A percentile compares a stretch with the other conserved stretches of the same genome.
phyloP scores from a whole-genome alignment of 1,284 basidiomycete genomes.

The Peniophora sp. region DNA sequence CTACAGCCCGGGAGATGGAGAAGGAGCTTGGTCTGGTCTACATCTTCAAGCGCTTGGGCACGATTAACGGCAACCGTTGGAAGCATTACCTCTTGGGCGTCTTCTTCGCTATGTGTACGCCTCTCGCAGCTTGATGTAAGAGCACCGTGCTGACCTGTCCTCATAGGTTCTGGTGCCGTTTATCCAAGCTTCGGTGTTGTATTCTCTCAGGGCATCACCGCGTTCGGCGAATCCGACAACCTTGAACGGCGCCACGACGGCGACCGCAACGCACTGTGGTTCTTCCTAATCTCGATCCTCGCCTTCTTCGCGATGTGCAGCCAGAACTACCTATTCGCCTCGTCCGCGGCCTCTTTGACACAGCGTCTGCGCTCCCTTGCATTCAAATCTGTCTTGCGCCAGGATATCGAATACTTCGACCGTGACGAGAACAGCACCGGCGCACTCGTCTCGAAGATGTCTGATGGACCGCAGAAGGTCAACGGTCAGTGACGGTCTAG shows the following conservation, averaged over 20 bases:
- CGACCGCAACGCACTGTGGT: constrained; percentile 69
- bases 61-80: constrained; percentile 55
- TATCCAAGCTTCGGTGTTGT: constrained; percentile 86
- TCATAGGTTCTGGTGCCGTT: constrained; percentile 59
- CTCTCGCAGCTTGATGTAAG: background rate
- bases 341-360: constrained; percentile 62
- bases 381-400: constrained; percentile 74
- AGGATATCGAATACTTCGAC: constrained; percentile 89
- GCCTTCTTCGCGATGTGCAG: constrained; percentile 52
- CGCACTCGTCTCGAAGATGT: constrained; percentile 71
- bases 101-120: constrained; percentile 45
- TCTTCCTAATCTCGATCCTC: constrained; percentile 78
- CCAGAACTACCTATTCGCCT: constrained; percentile 66
- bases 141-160: background rate
- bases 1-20: constrained; percentile 23
- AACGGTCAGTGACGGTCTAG: too few species aligned
- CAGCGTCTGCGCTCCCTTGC: constrained; percentile 58
- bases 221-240: constrained; percentile 43
- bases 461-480: constrained; percentile 90
- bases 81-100: constrained; percentile 47
- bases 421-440: constrained; percentile 81
- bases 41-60: constrained; percentile 67
- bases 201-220: constrained; percentile 61
- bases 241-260: constrained; percentile 42
- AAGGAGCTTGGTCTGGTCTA: constrained; percentile 36